A percentile compares a stretch with the other conserved stretches of the same genome.
phyloP scores from a whole-genome alignment of 2,329 filamentous ascomycete genomes.

The Colletotrichum musicola region DNA sequence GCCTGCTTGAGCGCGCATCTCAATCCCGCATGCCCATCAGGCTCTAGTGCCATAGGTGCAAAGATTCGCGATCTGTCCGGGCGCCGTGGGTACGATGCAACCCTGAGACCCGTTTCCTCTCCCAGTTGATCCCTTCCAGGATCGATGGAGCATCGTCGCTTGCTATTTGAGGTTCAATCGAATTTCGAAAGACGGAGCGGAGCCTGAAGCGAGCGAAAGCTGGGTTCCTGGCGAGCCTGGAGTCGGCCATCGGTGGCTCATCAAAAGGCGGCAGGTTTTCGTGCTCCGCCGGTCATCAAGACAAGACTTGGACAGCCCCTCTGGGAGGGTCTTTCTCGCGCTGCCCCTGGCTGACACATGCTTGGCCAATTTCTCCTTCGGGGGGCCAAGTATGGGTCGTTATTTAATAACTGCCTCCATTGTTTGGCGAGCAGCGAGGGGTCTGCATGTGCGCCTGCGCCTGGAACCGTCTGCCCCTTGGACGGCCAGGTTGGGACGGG shows the following conservation, averaged over 20 bases:
- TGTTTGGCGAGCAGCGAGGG: constrained; percentile 32
- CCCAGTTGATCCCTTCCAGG: constrained; percentile 20
- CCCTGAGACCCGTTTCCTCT: constrained; percentile 30
- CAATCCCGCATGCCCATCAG: constrained; percentile 38
- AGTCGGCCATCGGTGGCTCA: constrained; percentile 32
- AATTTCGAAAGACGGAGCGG: constrained; percentile 30
- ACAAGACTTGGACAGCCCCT: constrained; percentile 32
- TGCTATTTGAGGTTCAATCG: constrained; percentile 36
- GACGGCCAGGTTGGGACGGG: constrained; percentile 7
- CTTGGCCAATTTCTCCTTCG: constrained; percentile 39
- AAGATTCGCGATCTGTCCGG: constrained; percentile 39
- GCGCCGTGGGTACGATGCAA: constrained; percentile 36
- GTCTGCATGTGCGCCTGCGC: constrained; percentile 22
- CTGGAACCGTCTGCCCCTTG: constrained; percentile 28
- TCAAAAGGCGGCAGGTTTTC: constrained; percentile 30
- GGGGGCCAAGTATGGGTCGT: constrained; percentile 37
- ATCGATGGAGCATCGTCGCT: constrained; percentile 28
- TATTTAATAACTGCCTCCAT: constrained; percentile 30
- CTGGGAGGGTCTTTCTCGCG: constrained; percentile 20
- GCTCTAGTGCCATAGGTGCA: constrained; percentile 35
- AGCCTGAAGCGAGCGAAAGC: not conserved
- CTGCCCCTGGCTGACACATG: constrained; percentile 25
- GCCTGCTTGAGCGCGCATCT: constrained; percentile 35
- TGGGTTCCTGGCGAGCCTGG: constrained; percentile 12
- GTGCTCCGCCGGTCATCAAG: constrained; percentile 35